phyloP scores from a whole-genome alignment of 495 filamentous ascomycete species.

The Lasiosphaeria miniovina region DNA sequence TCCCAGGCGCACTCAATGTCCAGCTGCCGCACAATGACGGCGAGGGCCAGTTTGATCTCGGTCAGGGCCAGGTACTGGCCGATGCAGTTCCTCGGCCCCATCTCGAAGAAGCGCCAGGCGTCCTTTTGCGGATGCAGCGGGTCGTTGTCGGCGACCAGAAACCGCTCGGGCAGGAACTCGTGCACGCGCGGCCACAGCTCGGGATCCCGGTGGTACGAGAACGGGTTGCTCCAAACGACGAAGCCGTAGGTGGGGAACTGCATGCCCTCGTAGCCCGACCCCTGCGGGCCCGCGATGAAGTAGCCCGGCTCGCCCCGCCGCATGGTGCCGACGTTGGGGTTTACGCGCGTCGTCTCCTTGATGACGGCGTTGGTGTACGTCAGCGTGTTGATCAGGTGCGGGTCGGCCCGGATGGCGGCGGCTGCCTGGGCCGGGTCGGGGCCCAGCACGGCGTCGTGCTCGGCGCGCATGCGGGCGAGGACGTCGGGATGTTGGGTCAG shows the following conservation, averaged over 20 bases:
- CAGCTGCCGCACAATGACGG: constrained; percentile 45
- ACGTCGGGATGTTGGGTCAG: constrained; percentile 36
- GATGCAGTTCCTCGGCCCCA: constrained; percentile 52
- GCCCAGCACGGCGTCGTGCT: constrained; percentile 39
- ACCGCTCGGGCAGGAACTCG: constrained; percentile 47
- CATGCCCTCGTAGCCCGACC: constrained; percentile 12
- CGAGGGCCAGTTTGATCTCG: constrained; percentile 46
- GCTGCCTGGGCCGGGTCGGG: constrained; percentile 4
- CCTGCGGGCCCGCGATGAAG: constrained; percentile 10
- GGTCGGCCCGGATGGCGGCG: constrained; percentile 12
- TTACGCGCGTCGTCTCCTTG: constrained; percentile 45
- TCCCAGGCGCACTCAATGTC: constrained; percentile 46
- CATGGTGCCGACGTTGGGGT: constrained; percentile 28
- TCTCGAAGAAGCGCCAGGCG: constrained; percentile 52
- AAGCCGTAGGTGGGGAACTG: constrained; percentile 29
- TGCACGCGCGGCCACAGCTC: constrained; percentile 37
- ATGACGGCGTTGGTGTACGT: constrained; percentile 43
- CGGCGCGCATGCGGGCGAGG: constrained; percentile 33
- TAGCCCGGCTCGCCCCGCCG: constrained; percentile 28
- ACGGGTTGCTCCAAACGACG: constrained; percentile 34
- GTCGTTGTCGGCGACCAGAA: constrained; percentile 31
- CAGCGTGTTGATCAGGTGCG: constrained; percentile 29
- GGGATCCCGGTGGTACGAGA: constrained; percentile 31
- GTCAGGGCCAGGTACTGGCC: constrained; percentile 52
- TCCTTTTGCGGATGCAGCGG: constrained; percentile 38